Base-by-base conservation (phyloP, 176 grass and related monocot species). In the Zoysia pacifica region DNA sequence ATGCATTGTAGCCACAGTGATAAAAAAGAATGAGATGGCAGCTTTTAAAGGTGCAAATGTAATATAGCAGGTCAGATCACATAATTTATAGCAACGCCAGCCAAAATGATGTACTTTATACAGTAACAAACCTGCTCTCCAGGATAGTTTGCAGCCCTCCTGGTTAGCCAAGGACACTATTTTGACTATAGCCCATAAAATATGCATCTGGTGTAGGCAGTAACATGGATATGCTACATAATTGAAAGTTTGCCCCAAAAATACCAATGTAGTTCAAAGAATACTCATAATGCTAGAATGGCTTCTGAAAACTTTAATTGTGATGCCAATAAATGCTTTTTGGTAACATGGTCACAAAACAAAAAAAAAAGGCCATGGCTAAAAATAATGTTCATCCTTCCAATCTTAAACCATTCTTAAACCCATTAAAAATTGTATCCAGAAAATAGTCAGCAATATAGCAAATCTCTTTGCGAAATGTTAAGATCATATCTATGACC, bases 101-200 rank as follows among this genome's bases (percentile, higher is more conserved):
- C 61, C 18, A 66, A 48, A 85, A 89, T 65, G 50, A 53, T 19
- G 20, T 68, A 38, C 73, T 76, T n/a, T 47, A 73, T 36, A 67
- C 18, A 19, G 53, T 16, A 53, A 82, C 87, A 60, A 82, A 86
- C 78, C 87, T 89, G 83, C 68, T 78, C 87, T 82, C 83, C 83
- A 82, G 67, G 51, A 72, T 48, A 78, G 63, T 76, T 59, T 67
- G 78, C 73, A 68, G 74, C 45, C 81, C 60, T 62, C 82, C 71
- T 39, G 80, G 61, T 68, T 78, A 77, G 67, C 70, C 46, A 82
- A 61, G 12, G 15, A 74, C 44, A 78, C 79, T 78, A 86, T 64
- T 71, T 50, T 66, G 87, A 81, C 75, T 73, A 74, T 18, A 18
- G 56, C 42, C 53, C 65, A 67, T 12, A 56, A n/a, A 82, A 13